These are phyloP conservation scores for Xylaria sp. DNA, from an alignment of 2,329 filamentous ascomycete genomes.

Conservation along the genomic window DNA sequence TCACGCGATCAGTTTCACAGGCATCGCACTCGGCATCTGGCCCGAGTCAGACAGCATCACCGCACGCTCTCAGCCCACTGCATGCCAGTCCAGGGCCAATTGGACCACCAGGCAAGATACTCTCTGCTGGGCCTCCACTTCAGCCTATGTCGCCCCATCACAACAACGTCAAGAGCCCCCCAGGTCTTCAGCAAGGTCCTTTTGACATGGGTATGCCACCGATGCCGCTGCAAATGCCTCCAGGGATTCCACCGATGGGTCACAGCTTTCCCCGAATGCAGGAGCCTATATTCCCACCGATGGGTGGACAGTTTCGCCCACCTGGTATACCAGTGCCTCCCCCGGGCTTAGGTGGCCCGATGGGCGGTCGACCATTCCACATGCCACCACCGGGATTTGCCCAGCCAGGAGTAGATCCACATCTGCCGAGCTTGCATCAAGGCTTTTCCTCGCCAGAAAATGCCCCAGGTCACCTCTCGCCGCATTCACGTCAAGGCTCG, in stretches of 20 bases:
- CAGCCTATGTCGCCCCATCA: slow-evolving; percentile 73
- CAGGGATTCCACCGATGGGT: slow-evolving; percentile 66
- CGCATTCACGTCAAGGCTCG: slow-evolving; percentile 82
- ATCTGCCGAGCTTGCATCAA: slow-evolving; percentile 52
- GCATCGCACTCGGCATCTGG: slow-evolving; percentile 70
- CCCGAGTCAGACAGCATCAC: slow-evolving; percentile 67
- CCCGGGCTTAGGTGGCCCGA: slow-evolving; percentile 60
- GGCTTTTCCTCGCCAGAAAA: slow-evolving; percentile 49
- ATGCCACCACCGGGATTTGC: slow-evolving; percentile 65
- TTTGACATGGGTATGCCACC: slow-evolving; percentile 61
- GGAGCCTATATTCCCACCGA: slow-evolving; percentile 58
- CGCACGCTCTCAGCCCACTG: slow-evolving; percentile 69
- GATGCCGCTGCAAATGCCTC: slow-evolving; percentile 67
- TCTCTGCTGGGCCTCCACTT: slow-evolving; percentile 51
- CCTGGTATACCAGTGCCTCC: slow-evolving; percentile 61
- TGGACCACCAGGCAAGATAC: slow-evolving; percentile 71
- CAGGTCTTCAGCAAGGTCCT: slow-evolving; percentile 56
- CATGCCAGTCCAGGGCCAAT: slow-evolving; percentile 73
- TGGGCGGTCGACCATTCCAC: slow-evolving; percentile 56
- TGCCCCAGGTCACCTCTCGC: slow-evolving; percentile 53
- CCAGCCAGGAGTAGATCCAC: slow-evolving; percentile 53
- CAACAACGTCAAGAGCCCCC: slow-evolving; percentile 65
- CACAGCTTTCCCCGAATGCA: slow-evolving; percentile 56
- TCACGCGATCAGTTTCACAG: slow-evolving; percentile 74
- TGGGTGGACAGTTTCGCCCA: slow-evolving; percentile 55